These are phyloP conservation scores for Mallotus japonicus DNA, from an alignment of 441 rosid genomes.

Conservation along the genomic window DNA sequence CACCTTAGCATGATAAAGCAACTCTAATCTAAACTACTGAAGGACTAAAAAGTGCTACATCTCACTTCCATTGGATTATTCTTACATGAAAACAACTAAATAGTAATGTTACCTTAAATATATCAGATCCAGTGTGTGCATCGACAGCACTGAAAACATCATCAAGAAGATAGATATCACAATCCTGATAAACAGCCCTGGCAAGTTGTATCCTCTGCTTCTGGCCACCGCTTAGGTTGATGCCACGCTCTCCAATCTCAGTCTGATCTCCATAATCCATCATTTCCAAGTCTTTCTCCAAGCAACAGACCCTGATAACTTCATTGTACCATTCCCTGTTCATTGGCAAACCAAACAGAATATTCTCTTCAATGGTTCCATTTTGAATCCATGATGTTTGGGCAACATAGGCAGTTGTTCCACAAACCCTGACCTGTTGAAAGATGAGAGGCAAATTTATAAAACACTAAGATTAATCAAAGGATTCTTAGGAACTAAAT, in stretches of 20 bases:
- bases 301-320: conserved; percentile 66
- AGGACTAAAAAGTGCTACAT: not conserved
- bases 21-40: not conserved
- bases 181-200: conserved; percentile 91
- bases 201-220: conserved; percentile 94
- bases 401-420: conserved; percentile 83
- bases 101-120: conserved; percentile 59
- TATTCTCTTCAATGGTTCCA: conserved; percentile 84
- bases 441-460: not conserved
- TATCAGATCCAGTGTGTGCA: conserved; percentile 93
- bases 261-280: conserved; percentile 95
- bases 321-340: conserved; percentile 51
- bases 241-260: conserved; percentile 95
- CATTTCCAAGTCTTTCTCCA: conserved; percentile 85
- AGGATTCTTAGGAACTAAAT: not conserved
- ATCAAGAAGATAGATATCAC: conserved; percentile 84
- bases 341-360: conserved; percentile 84
- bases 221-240: conserved; percentile 96
- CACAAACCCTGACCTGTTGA: conserved; percentile 67
- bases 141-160: conserved; percentile 96
- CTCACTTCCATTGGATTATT: not conserved
- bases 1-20: no score
- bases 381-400: conserved; percentile 97
- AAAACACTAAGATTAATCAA: not conserved
- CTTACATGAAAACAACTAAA: not conserved